Conservation (phyloP, 2,329 filamentous ascomycete genomes). For the Hymenoscyphus occultus region DNA sequence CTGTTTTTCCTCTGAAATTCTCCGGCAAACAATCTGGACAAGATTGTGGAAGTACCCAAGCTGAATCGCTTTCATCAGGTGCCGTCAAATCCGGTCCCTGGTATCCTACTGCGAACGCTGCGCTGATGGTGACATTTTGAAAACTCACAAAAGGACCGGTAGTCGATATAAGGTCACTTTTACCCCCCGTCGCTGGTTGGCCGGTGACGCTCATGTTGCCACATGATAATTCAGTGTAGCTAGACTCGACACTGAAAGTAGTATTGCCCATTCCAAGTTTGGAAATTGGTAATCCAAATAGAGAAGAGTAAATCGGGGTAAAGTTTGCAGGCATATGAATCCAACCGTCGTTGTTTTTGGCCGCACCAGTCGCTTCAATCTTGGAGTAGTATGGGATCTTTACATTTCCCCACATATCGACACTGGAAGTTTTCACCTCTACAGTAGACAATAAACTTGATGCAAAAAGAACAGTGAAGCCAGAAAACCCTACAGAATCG, state of each 20-base stretch:
- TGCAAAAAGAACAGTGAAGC: conserved; percentile 25
- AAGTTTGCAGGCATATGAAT: conserved; percentile 16
- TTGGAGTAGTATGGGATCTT: conserved; percentile 30
- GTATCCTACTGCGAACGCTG: conserved; percentile 26
- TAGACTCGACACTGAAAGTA: conserved; percentile 26
- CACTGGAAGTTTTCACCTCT: conserved; percentile 17
- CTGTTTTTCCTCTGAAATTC: conserved; percentile 7
- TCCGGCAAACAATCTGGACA: conserved; percentile 24
- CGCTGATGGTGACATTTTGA: conserved; percentile 16
- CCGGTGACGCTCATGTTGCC: conserved; percentile 15
- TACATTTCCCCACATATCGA: conserved; percentile 31
- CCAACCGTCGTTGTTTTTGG: conserved; percentile 23
- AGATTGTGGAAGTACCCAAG: conserved; percentile 18
- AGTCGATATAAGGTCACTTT: conserved; percentile 21
- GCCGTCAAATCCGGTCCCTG: conserved; percentile 21
- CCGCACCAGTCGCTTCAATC: conserved; percentile 11
- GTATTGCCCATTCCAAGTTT: conserved; percentile 22
- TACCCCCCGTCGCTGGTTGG: conserved; percentile 4
- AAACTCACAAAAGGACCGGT: conserved; percentile 23
- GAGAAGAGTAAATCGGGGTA: conserved; percentile 22
- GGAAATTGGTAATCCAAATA: conserved; percentile 27
- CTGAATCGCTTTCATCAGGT: conserved; percentile 9
- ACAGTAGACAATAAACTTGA: conserved; percentile 26
- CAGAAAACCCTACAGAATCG: conserved; percentile 12
- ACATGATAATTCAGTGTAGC: conserved; percentile 25